phyloP scores from a whole-genome alignment of 2,329 filamentous ascomycete species.

The Bipolaris oryzae region DNA sequence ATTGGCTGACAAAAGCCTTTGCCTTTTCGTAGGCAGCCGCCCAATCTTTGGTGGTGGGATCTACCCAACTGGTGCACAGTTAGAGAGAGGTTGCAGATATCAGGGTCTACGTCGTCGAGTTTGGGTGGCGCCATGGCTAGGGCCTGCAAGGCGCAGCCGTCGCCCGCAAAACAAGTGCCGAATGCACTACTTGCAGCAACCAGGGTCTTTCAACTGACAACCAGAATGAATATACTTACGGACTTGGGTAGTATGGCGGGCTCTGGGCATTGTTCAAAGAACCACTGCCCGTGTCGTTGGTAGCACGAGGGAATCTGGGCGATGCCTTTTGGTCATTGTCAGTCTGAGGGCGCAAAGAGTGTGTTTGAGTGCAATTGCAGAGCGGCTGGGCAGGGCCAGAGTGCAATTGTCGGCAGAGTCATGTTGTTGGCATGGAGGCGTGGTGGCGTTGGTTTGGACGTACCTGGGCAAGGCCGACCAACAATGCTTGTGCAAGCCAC shows the following conservation, averaged over 20 bases:
- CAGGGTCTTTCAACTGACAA: background rate
- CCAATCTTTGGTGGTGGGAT: conserved; percentile 72
- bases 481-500: conserved; percentile 45
- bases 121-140: background rate
- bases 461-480: conserved; percentile 41
- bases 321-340: conserved; percentile 39
- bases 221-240: conserved; percentile 47
- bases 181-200: background rate
- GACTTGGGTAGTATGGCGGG: conserved; percentile 80
- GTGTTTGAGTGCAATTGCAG: conserved; percentile 31
- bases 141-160: background rate
- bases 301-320: conserved; percentile 31
- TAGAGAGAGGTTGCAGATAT: background rate
- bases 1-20: conserved; percentile 76
- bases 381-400: conserved; percentile 30
- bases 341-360: conserved; percentile 33
- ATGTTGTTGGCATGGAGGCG: conserved; percentile 16
- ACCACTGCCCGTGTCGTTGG: conserved; percentile 28
- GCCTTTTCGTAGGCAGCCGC: conserved; percentile 76
- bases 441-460: conserved; percentile 22
- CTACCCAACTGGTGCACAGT: conserved; percentile 65
- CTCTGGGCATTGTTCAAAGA: conserved; percentile 49
- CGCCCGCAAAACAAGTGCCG: background rate
- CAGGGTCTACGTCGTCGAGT: too few relatives aligned
- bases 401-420: conserved; percentile 28